A percentile compares a stretch with the other conserved stretches of the same genome.
Conservation (phyloP, 148 eudicot genomes). For the Amaranthus palmeri region DNA sequence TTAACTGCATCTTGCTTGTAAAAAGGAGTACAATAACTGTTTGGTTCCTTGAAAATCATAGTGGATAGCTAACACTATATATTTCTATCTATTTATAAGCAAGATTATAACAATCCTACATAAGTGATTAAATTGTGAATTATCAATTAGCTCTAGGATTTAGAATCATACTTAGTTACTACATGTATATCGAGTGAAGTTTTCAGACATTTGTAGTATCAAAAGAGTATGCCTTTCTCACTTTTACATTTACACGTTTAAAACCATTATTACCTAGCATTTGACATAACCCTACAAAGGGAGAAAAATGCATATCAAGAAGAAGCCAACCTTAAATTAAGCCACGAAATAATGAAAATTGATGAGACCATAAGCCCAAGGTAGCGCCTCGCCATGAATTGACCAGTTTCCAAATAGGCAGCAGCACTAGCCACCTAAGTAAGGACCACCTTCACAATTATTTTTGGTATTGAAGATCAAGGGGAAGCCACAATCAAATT, state of each 20-base stretch:
- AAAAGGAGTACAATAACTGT: neutral
- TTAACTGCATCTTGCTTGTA: neutral
- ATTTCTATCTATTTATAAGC: neutral
- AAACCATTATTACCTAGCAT: neutral
- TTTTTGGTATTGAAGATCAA: neutral
- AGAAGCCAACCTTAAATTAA: slow-evolving; percentile 68
- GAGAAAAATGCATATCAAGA: neutral
- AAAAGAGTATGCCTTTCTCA: neutral
- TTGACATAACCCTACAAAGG: neutral
- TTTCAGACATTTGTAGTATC: neutral
- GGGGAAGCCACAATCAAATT: neutral
- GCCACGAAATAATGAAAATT: slow-evolving; percentile 78
- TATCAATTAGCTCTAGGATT: neutral
- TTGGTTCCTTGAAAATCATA: neutral
- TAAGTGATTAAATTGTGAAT: neutral
- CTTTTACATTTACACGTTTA: neutral
- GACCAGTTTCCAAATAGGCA: slow-evolving; percentile 74
- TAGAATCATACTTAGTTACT: neutral
- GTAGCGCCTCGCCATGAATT: slow-evolving; percentile 47
- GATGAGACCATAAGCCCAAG: slow-evolving; percentile 61
- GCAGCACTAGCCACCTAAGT: slow-evolving; percentile 76
- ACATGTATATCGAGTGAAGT: neutral
- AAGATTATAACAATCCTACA: neutral
- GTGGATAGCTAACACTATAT: neutral
- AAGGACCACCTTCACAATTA: slow-evolving; percentile 2